Conservation (phyloP, 202 grass and related monocot species). For the Setaria italica region DNA sequence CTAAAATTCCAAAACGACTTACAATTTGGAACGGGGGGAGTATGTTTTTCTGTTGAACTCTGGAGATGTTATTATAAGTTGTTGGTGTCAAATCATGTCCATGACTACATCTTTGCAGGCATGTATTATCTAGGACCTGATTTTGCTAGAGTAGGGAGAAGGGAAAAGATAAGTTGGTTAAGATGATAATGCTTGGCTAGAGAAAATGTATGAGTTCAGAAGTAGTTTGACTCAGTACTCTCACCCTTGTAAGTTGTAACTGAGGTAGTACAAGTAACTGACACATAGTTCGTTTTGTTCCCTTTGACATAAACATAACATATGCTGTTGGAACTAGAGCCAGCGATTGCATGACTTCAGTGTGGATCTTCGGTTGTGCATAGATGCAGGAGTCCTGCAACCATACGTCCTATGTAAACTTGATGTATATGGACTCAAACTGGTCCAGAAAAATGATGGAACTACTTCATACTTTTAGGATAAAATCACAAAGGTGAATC, state of each 20-base stretch:
- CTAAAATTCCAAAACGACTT: too few relatives aligned
- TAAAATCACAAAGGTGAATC: background rate
- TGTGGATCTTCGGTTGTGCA: background rate
- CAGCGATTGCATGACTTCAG: background rate
- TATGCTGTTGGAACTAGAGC: background rate
- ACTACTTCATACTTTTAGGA: background rate
- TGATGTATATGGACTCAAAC: background rate
- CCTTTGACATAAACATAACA: background rate
- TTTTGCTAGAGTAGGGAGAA: slow-evolving; percentile 31
- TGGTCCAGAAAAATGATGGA: slow-evolving; percentile 26
- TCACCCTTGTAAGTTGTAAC: background rate
- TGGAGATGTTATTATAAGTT: slow-evolving; percentile 24
- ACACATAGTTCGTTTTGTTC: background rate
- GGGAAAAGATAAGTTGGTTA: slow-evolving; percentile 17
- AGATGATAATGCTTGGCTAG: background rate
- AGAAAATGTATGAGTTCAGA: background rate
- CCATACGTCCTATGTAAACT: background rate
- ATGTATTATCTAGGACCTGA: slow-evolving; percentile 18
- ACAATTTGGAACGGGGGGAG: too few relatives aligned
- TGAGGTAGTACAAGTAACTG: background rate
- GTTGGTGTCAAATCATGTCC: slow-evolving; percentile 18
- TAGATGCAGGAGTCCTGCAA: background rate
- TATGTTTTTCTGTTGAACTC: background rate
- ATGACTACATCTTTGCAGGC: slow-evolving; percentile 7
- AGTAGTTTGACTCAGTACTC: background rate